Percentiles rank a stretch among this genome's conserved stretches.
Conservation (phyloP, 2,329 filamentous ascomycete genomes). For the Hymenoscyphus repandus region DNA sequence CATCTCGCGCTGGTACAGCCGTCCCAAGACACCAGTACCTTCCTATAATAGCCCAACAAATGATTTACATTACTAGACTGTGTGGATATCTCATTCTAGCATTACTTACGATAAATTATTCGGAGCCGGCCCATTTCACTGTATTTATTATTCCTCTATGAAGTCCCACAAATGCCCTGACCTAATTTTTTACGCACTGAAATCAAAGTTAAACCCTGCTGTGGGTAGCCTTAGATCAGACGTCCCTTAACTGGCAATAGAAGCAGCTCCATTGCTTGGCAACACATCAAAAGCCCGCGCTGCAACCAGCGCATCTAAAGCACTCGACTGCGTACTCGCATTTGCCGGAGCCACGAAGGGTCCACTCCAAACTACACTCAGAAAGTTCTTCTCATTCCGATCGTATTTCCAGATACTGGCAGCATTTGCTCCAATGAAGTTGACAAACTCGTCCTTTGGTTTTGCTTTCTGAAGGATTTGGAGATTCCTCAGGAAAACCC, state of each 20-base stretch:
- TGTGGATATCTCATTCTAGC: too few relatives aligned
- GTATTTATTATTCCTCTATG: too few relatives aligned
- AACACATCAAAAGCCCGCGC: constrained; percentile 33
- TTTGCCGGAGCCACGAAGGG: constrained; percentile 46
- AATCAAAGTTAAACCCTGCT: too few relatives aligned
- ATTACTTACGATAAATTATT: too few relatives aligned
- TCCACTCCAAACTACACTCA: constrained; percentile 62
- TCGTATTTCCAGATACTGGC: constrained; percentile 60
- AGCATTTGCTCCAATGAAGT: constrained; percentile 58
- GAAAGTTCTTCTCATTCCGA: constrained; percentile 40
- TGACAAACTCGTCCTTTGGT: constrained; percentile 43
- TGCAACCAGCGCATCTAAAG: constrained; percentile 62
- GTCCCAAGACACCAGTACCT: too few relatives aligned
- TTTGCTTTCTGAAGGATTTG: constrained; percentile 44
- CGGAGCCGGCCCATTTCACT: too few relatives aligned
- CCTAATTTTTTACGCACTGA: neutral
- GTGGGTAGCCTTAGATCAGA: too few relatives aligned
- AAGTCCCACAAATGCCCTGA: neutral
- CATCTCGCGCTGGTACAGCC: too few relatives aligned
- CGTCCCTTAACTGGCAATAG: neutral
- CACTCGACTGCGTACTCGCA: constrained; percentile 59
- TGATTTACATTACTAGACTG: too few relatives aligned
- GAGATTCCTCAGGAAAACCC: constrained; percentile 63
- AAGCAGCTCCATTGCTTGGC: neutral
- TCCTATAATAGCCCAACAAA: too few relatives aligned